A percentile compares a stretch with the other conserved stretches of the same genome.
These are phyloP conservation scores for Lactarius tabidus DNA, from an alignment of 768 basidiomycete genomes.

Conservation along the genomic window DNA sequence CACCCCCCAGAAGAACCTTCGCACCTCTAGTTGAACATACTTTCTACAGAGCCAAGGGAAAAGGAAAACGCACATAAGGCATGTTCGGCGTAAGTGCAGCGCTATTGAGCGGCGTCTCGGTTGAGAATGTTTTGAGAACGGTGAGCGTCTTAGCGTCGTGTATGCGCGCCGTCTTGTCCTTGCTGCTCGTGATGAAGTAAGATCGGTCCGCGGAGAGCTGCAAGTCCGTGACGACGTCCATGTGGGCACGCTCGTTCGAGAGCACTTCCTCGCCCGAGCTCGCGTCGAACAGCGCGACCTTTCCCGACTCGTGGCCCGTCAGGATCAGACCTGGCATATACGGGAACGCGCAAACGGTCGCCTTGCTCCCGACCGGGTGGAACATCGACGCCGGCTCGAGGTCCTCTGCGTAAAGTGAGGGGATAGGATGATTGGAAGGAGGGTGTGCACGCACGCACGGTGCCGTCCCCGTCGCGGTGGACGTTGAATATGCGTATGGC, in stretches of 20 bases:
- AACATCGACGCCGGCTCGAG: conserved; percentile 73
- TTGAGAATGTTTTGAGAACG: conserved; percentile 89
- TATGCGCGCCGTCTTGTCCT: conserved; percentile 94
- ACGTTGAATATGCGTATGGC: conserved; percentile 88
- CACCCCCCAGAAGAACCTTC: too few species aligned
- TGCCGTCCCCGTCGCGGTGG: conserved; percentile 76
- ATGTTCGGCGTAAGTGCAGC: conserved; percentile 79
- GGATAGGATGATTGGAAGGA: background rate
- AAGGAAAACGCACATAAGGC: conserved; percentile 64
- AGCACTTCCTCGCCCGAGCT: conserved; percentile 79
- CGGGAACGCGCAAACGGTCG: too few species aligned
- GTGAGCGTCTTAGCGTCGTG: conserved; percentile 86
- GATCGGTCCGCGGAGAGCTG: conserved; percentile 87
- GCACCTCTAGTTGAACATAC: background rate
- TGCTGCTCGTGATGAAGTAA: conserved; percentile 94
- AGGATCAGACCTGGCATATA: conserved; percentile 72
- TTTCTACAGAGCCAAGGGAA: background rate
- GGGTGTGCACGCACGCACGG: conserved; percentile 60
- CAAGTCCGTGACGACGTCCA: too few species aligned
- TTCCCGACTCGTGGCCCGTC: conserved; percentile 96
- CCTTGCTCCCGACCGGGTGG: conserved; percentile 88
- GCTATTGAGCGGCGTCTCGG: conserved; percentile 94
- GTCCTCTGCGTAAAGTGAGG: conserved; percentile 51
- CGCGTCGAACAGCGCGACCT: conserved; percentile 87
- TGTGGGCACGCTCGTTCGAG: conserved; percentile 82